These are phyloP conservation scores for Alternaria triticimaculans DNA, from an alignment of 2,329 filamentous ascomycete genomes.

Conservation along the genomic window DNA sequence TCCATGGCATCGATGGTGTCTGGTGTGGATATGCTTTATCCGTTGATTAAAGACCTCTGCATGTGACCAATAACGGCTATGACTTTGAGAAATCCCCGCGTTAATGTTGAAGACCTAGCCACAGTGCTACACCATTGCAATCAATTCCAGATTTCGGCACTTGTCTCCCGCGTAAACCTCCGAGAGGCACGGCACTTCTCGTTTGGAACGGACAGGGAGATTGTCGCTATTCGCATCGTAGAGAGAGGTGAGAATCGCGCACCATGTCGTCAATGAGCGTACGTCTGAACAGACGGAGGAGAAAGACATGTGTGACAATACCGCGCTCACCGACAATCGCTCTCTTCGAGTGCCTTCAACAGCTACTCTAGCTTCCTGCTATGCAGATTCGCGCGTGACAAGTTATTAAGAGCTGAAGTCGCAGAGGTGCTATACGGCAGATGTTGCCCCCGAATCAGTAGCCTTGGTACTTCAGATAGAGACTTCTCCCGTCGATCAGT, in stretches of 20 bases:
- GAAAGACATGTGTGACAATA: not conserved
- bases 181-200: constrained; percentile 3
- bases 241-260: not conserved
- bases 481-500: not conserved
- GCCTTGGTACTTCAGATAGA: not conserved
- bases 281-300: not conserved
- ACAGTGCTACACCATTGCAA: not conserved
- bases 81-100: not conserved
- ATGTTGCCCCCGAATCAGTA: not conserved
- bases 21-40: constrained; percentile 11
- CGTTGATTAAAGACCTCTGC: constrained; percentile 9
- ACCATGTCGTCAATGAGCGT: not conserved
- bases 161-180: constrained; percentile 7
- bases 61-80: constrained; percentile 8
- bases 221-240: not conserved
- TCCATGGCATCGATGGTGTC: not conserved
- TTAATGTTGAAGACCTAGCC: not conserved
- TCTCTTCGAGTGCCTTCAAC: not conserved
- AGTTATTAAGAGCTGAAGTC: not conserved
- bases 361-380: not conserved
- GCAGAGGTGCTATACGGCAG: constrained; percentile 6
- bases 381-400: not conserved
- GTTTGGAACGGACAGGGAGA: not conserved
- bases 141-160: constrained; percentile 11
- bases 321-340: not conserved